Percentiles rank a stretch among this genome's conserved stretches.
Evolutionary conservation across 2,329 filamentous ascomycete species (phyloP).

Genomic region (Xylariaceae sp.): DNA sequence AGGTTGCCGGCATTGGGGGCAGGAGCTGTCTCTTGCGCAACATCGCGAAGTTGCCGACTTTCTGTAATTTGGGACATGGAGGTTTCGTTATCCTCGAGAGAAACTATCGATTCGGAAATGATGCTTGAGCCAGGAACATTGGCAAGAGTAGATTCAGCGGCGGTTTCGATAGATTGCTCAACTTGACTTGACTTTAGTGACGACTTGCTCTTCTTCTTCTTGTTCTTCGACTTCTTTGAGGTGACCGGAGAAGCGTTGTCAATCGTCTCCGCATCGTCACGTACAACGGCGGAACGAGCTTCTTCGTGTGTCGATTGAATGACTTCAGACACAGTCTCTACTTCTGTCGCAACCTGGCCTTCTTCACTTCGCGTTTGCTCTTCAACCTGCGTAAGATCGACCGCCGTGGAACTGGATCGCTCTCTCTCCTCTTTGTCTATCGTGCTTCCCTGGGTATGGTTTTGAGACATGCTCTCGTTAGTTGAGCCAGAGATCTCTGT

Average conservation of each 20-base stretch:
- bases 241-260: slow-evolving; percentile 1
- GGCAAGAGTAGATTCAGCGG: slow-evolving; percentile 1
- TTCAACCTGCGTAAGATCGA: slow-evolving; percentile 6
- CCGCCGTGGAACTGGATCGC: slow-evolving; percentile 11
- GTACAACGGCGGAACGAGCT: background rate
- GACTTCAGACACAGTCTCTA: background rate
- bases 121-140: background rate
- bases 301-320: background rate
- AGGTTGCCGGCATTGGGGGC: background rate
- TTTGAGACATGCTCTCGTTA: background rate
- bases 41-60: slow-evolving; percentile 7
- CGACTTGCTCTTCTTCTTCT: slow-evolving; percentile 11
- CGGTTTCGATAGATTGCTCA: slow-evolving; percentile 2
- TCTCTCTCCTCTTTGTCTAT: slow-evolving; percentile 34
- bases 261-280: background rate
- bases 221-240: slow-evolving; percentile 25
- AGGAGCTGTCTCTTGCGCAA: background rate
- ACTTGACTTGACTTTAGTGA: slow-evolving; percentile 7
- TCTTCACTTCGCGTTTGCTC: slow-evolving; percentile 11
- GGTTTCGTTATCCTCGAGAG: slow-evolving; percentile 13
- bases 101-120: background rate
- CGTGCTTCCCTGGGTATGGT: slow-evolving; percentile 22
- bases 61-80: background rate
- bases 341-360: slow-evolving; percentile 7
- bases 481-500: slow-evolving; percentile 10